Base-by-base conservation (phyloP, 2,329 filamentous ascomycete species). In the Thielaviopsis musarum region DNA sequence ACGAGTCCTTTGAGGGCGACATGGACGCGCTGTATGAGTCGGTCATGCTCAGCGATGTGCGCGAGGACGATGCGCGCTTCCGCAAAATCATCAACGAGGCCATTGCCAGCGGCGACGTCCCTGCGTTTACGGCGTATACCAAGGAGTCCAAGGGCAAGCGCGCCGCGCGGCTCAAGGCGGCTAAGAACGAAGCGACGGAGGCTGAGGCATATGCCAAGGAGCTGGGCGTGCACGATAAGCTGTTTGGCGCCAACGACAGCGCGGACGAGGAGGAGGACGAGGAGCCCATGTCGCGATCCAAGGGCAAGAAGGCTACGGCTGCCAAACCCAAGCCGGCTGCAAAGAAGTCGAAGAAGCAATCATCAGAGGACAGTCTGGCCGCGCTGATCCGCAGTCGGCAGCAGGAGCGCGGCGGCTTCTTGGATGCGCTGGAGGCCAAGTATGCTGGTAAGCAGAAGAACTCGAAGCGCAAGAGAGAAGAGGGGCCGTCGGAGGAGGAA, bases 1-100 rank as follows among this genome's bases (percentile, higher is more conserved):
- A 91, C 71, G 82, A 82, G 65, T 75, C 83, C 64, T 74, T 73
- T 66, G 76, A 88, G 67, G 93, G 93, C 38, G 77, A 87, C 63
- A 83, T 97, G 81, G 81, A 86, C 66, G 72, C 71, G 19, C 73
- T 98, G 0, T 97, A 94, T 70, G 81, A 90, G 68, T 74, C 75
- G 0, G 85, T 98, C 49, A 95, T 98, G 83, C 77, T 96, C 52
- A 94, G 88, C 65, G 80, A 91, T 67, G 83, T 90, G 10, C 68
- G 89, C 1, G 82, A 86, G 58, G 93, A 98, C 65, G 93, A 98
- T 65, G 84, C 86, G 59, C 78, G 93, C 9, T 96, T 95, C 72
- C 79, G 88, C 15, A 71, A 68, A 17, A 88, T 95, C 52, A 89
- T 98, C 59, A 82, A 95, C 67, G 76, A 82, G 41, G 93, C 90